Conservation (phyloP, 139 green algal genomes). For the Nannochloris sp. region DNA sequence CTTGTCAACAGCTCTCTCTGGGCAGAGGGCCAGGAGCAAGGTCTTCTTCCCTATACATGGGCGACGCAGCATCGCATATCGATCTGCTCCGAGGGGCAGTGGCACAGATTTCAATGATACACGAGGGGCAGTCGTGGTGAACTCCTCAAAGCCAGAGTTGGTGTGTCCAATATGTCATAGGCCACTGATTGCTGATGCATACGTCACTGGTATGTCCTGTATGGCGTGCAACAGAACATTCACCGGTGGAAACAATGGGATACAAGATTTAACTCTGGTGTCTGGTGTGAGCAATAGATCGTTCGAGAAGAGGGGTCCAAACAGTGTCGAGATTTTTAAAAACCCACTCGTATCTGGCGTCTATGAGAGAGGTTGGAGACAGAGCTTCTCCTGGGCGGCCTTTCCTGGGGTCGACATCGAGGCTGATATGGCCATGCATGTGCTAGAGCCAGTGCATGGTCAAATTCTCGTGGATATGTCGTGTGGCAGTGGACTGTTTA, state of each 20-base stretch:
- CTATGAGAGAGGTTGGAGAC: constrained; percentile 93
- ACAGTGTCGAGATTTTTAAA: constrained; percentile 53
- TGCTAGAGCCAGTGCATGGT: constrained; percentile 30
- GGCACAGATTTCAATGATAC: no score
- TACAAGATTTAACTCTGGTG: constrained; percentile 69
- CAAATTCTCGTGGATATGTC: constrained; percentile 72
- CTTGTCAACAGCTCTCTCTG: no score
- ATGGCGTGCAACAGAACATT: no score
- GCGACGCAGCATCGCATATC: no score
- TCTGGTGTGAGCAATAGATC: constrained; percentile 35
- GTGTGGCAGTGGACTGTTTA: constrained; percentile 89
- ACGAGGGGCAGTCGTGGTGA: no score
- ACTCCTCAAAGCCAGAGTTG: no score
- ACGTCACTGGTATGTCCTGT: no score
- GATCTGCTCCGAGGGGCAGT: no score
- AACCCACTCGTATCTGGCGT: constrained; percentile 69
- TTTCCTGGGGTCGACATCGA: constrained; percentile 76
- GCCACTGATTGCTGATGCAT: no score
- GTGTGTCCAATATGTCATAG: no score
- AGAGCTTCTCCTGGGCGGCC: constrained; percentile 74
- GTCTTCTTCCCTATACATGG: no score
- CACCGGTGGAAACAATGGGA: constrained; percentile 28
- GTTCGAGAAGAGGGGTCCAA: neutral
- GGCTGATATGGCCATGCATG: constrained; percentile 56
- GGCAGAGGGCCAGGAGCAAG: no score